Base-by-base conservation (phyloP, 192 early-diverging fungal species). In the Coemansia sp. region DNA sequence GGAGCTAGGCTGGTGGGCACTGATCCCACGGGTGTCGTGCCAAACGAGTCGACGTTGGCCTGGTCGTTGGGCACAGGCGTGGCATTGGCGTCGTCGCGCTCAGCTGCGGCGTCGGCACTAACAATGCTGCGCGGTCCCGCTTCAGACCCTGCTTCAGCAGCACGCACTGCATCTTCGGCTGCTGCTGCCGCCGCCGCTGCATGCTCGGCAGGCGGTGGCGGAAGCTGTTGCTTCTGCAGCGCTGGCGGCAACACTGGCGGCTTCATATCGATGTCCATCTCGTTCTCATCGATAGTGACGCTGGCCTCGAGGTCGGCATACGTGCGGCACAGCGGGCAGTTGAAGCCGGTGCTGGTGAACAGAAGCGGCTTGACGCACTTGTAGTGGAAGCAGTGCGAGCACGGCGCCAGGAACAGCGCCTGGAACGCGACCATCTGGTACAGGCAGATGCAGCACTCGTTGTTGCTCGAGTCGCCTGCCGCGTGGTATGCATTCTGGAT, bases 361-460 rank as follows among this genome's bases (percentile, higher is more conserved):
- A 96, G 77, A 37, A 96, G 75, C 1, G 92, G 92, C 61, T 88
- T 89, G 68, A 92, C 89, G 77, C 93, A 95, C 70, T 92, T 93
- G 80, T 92, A 96, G 67, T 96, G 94, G 83, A 91, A 96, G 63
- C 89, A 90, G 60, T 96, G 94, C 20, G 90, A 93, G 74, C 94
- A 96, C 6, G 94, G 94, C 1, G 92, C 92, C 34, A 94, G 82
- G 74, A 96, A 96, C 65, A 96, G 85, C 17, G 92, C 88, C 78
- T 96, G 94, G 81, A 86, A 90, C 31, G 92, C 90, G 5, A 85
- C 84, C 69, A 96, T 92, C 56, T 87, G 81, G 74, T 86, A 90
- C 68, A 95, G 82, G 75, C 94, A 96, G 69, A 96, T 96, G 70
- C 92, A 95, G 79, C 93, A 94, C 76, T 93, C 89, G 63, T 70